Percentiles rank a stretch among this genome's conserved stretches.
Conservation (phyloP, 192 early-diverging fungal genomes). For the Podila verticillata region DNA sequence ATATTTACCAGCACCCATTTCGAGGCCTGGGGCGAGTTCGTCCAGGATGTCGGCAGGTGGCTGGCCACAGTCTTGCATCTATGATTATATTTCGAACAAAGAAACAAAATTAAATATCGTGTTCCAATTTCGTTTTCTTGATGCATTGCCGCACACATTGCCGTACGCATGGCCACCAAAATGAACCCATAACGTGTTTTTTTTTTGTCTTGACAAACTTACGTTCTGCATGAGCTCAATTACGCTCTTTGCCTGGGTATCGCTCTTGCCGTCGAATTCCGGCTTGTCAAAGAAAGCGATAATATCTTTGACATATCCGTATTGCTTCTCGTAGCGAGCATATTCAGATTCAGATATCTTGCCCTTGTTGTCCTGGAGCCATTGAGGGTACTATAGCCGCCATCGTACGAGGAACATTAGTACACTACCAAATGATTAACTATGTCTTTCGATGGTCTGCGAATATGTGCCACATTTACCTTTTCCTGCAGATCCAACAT, state of each 20-base stretch:
- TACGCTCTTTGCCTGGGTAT: slow-evolving; percentile 74
- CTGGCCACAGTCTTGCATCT: slow-evolving; percentile 97
- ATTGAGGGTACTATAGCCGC: slow-evolving; percentile 82
- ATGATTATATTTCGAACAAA: slow-evolving; percentile 9
- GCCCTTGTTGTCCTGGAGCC: slow-evolving; percentile 83
- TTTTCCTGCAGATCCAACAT: slow-evolving; percentile 89
- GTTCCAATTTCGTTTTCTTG: no score
- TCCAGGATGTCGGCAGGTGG: slow-evolving; percentile 92
- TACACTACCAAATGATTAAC: background rate
- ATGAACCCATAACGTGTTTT: background rate
- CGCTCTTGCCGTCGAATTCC: slow-evolving; percentile 71
- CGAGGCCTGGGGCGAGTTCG: slow-evolving; percentile 91
- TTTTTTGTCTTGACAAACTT: slow-evolving; percentile 11
- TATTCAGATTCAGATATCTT: slow-evolving; percentile 76
- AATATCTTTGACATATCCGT: slow-evolving; percentile 81
- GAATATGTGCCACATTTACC: slow-evolving; percentile 49
- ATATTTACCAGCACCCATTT: slow-evolving; percentile 63
- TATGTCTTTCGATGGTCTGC: no score
- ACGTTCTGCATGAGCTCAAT: slow-evolving; percentile 95
- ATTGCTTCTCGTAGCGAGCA: slow-evolving; percentile 82
- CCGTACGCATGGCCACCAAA: background rate
- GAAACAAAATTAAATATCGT: slow-evolving; percentile 1
- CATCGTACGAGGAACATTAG: slow-evolving; percentile 3
- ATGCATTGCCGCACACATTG: no score
- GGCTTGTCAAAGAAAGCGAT: slow-evolving; percentile 82